Percentiles rank a stretch among this genome's conserved stretches.
phyloP scores from a whole-genome alignment of 2,329 filamentous ascomycete species.

The Claviceps paspali region DNA sequence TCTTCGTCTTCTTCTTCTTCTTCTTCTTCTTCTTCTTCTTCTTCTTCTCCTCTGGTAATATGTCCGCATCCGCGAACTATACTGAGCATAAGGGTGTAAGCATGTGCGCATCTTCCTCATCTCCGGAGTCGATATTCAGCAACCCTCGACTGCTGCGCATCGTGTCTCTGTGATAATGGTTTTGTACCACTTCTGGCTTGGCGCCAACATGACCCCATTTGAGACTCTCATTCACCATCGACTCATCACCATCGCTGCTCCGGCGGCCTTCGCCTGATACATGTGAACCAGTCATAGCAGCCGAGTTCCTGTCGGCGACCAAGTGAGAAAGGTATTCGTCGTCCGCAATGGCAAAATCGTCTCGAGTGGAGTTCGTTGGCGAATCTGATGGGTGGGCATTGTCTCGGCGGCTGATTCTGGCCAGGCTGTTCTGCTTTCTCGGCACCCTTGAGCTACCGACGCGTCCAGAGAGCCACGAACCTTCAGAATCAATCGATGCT shows the following conservation, averaged over 20 bases:
- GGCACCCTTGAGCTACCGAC: slow-evolving; percentile 32
- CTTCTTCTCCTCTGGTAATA: no score
- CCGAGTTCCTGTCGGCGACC: slow-evolving; percentile 14
- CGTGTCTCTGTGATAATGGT: slow-evolving; percentile 24
- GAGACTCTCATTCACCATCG: slow-evolving; percentile 25
- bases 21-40: no score
- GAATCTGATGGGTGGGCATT: slow-evolving; percentile 23
- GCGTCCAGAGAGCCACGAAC: slow-evolving; percentile 82
- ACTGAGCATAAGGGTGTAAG: slow-evolving; percentile 8
- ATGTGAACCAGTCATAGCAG: slow-evolving; percentile 19
- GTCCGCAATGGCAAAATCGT: slow-evolving; percentile 46
- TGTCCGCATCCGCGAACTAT: no score
- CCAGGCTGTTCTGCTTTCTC: slow-evolving; percentile 27
- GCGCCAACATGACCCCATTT: slow-evolving; percentile 37
- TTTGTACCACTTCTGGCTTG: slow-evolving; percentile 44
- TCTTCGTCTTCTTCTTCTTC: no score
- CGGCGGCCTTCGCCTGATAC: slow-evolving; percentile 34
- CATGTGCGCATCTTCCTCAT: slow-evolving; percentile 17
- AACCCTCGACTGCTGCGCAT: slow-evolving; percentile 39
- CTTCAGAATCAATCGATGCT: slow-evolving; percentile 90
- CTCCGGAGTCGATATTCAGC: slow-evolving; percentile 25
- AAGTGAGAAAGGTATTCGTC: slow-evolving; percentile 57
- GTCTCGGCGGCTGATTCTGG: slow-evolving; percentile 16
- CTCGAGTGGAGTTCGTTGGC: slow-evolving; percentile 34
- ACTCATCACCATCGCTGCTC: slow-evolving; percentile 44